Evolutionary conservation across 495 filamentous ascomycete species (phyloP).

Genomic region (Saxophila tyrrhenica): DNA sequence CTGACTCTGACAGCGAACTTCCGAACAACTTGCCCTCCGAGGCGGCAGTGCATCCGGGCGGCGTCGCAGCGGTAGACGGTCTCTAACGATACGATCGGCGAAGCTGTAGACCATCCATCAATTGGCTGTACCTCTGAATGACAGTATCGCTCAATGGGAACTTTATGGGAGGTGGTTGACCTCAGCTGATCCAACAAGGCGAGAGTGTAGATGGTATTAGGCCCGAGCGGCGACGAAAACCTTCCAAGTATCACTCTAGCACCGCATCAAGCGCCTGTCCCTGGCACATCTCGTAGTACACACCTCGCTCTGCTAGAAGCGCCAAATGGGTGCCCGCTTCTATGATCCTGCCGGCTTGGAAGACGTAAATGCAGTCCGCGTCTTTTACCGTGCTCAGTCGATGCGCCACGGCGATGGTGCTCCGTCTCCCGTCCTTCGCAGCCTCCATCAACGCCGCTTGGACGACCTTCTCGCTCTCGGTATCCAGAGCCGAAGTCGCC

Average conservation of each 20-base stretch:
- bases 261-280: conserved; percentile 15
- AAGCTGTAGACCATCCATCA: too few relatives aligned
- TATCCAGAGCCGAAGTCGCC: conserved; percentile 65
- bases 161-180: too few relatives aligned
- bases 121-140: too few relatives aligned
- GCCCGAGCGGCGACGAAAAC: too few relatives aligned
- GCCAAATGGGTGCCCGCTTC: conserved; percentile 43
- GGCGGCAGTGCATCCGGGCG: too few relatives aligned
- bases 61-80: too few relatives aligned
- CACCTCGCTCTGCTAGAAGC: conserved; percentile 36
- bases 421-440: conserved; percentile 44
- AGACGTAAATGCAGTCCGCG: conserved; percentile 44
- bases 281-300: conserved; percentile 42
- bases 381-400: conserved; percentile 42
- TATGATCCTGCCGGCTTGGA: conserved; percentile 33
- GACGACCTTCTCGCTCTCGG: conserved; percentile 58
- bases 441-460: conserved; percentile 57
- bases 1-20: too few relatives aligned
- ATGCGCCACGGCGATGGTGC: conserved; percentile 63
- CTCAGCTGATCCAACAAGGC: too few relatives aligned
- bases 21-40: too few relatives aligned
- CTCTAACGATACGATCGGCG: too few relatives aligned
- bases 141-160: too few relatives aligned
- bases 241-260: background rate
- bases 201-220: too few relatives aligned